Evolutionary conservation across 2,329 filamentous ascomycete genomes (phyloP).

Genomic region (Penicillium psychrosexuale): DNA sequence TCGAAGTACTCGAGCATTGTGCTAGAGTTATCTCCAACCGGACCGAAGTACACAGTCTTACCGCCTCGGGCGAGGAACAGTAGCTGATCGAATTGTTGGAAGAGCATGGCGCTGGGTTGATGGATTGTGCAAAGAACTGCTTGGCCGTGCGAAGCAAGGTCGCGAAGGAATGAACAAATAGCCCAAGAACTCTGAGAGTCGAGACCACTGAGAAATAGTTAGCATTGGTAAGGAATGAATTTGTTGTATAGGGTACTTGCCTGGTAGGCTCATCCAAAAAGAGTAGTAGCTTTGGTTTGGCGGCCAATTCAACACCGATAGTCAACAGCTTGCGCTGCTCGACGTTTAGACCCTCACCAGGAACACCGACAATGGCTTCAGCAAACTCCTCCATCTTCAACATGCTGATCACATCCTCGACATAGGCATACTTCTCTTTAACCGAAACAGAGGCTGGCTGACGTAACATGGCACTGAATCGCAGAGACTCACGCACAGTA

Average conservation of each 20-base stretch:
- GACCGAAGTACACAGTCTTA: conserved; percentile 65
- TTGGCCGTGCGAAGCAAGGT: conserved; percentile 79
- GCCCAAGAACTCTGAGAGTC: conserved; percentile 90
- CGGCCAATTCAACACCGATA: conserved; percentile 88
- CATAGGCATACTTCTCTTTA: conserved; percentile 76
- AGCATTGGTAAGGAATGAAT: background rate
- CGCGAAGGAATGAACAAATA: conserved; percentile 78
- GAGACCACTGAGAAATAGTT: conserved; percentile 58
- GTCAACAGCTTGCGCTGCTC: conserved; percentile 71
- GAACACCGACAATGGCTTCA: conserved; percentile 82
- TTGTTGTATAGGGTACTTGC: background rate
- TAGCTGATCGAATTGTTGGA: conserved; percentile 71
- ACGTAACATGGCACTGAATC: conserved; percentile 78
- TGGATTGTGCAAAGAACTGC: conserved; percentile 92
- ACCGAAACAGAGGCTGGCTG: conserved; percentile 70
- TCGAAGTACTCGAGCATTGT: conserved; percentile 64
- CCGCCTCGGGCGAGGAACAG: conserved; percentile 63
- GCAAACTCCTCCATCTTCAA: conserved; percentile 85
- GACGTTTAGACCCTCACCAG: conserved; percentile 67
- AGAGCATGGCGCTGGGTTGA: conserved; percentile 85
- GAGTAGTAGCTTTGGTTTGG: conserved; percentile 78
- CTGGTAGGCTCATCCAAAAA: conserved; percentile 90
- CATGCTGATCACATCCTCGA: conserved; percentile 82
- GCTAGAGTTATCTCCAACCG: conserved; percentile 58
- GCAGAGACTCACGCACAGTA: conserved; percentile 81